Evolutionary conservation across 108 stramenopile genomes (phyloP).

Genomic region (Pseudonitzschia multistriata): DNA sequence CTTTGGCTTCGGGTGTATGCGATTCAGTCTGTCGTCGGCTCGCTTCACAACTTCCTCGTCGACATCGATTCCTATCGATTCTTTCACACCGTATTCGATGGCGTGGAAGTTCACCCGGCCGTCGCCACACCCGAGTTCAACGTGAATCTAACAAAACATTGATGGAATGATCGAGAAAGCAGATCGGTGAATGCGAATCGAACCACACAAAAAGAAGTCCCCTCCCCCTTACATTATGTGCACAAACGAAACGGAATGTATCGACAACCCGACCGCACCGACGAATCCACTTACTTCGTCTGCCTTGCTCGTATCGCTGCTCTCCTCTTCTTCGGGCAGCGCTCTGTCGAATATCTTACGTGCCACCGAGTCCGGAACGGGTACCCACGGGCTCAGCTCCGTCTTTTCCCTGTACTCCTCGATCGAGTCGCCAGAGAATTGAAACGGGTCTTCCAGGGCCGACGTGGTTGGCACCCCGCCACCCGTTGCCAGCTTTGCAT

Average conservation of each 20-base stretch:
- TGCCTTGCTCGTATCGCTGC: conserved; percentile 13
- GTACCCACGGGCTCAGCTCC: conserved; percentile 79
- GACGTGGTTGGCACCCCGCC: conserved; percentile 14
- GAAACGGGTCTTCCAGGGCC: conserved; percentile 23
- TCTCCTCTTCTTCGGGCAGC: conserved; percentile 38
- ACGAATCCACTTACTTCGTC: neutral
- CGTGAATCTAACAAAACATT: conserved; percentile 46
- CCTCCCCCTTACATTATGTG: neutral
- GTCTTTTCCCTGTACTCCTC: conserved; percentile 63
- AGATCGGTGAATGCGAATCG: neutral
- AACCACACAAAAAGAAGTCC: neutral
- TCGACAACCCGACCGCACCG: no score
- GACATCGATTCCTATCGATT: conserved; percentile 73
- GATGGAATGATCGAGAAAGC: neutral
- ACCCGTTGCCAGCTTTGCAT: conserved; percentile 19
- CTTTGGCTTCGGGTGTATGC: conserved; percentile 49
- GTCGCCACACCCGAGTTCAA: conserved; percentile 85
- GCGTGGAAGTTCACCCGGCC: conserved; percentile 81
- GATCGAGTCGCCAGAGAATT: conserved; percentile 32
- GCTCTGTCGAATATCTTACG: conserved; percentile 73
- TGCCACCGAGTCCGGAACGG: conserved; percentile 72
- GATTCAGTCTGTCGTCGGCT: conserved; percentile 43
- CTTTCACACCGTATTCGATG: conserved; percentile 45
- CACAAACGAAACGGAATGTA: neutral
- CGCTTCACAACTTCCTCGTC: conserved; percentile 66